Evolutionary conservation across 1,284 basidiomycete species (phyloP), one percentile per base, ranked within the genome.

Genomic region (Bondarzewia mesenterica): DNA sequence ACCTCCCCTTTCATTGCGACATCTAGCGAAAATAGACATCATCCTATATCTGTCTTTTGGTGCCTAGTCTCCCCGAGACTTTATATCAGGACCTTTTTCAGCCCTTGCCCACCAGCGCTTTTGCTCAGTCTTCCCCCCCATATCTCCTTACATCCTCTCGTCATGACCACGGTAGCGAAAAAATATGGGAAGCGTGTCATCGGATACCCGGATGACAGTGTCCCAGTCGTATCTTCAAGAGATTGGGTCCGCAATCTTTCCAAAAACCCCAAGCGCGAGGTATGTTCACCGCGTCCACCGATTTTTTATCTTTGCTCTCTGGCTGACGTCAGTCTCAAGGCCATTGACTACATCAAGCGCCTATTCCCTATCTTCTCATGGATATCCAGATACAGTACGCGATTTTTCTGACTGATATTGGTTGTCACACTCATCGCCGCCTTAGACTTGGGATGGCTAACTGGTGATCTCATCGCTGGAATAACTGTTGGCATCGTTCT

Each of bases 401-500:
- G 12, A 25, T 59, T 53, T 27, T 27, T 43, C 14, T 32, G 15
- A 44, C 36, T 16, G n/a, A 22, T 50, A 21, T 44, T 54, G 38
- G 43, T 39, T 47, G n/a, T 51, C 41, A 51, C 48, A 3, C 42
- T 26, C 8, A 25, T 18, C 42, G 12, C n/a, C 36, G 12, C 35
- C 44, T 37, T 38, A 20, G 85, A 90, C 63, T 50, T 79, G 37
- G 80, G 78, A 26, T 89, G 86, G 87, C 61, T 84, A 4, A 74
- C 74, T 18, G 85, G 92, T 43, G 93, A 96, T 67, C 60, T 94
- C 25, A 81, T 96, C 56, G 92, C 93, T 48, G 87, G 92, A 48
- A 67, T 95, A 42, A 96, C 93, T 0, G 91, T 95, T 52, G 93
- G 93, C 35, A 83, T 93, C 57, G 93, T 96, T 5, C 72, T 93